A percentile compares a stretch with the other conserved stretches of the same genome.
Evolutionary conservation across 2,329 filamentous ascomycete species (phyloP).

Genomic region (Fusarium fracticaudum): DNA sequence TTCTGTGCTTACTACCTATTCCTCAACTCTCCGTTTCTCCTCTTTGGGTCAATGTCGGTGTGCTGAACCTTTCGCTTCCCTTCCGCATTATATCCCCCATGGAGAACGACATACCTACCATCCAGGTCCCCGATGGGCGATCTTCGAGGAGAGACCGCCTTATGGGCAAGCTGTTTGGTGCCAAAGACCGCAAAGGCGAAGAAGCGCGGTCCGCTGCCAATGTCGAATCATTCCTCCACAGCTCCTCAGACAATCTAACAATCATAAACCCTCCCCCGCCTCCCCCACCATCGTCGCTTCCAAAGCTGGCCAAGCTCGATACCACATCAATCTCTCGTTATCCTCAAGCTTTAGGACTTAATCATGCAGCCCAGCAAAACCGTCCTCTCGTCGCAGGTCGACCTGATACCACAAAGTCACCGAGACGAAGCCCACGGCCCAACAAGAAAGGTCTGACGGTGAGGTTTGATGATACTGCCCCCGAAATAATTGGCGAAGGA

Average conservation of each 20-base stretch:
- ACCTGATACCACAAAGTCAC: conserved; percentile 55
- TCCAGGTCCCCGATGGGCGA: conserved; percentile 52
- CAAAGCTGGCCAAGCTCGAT: conserved; percentile 65
- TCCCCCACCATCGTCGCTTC: conserved; percentile 54
- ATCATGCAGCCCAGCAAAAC: conserved; percentile 55
- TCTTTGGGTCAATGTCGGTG: conserved; percentile 45
- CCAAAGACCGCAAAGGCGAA: conserved; percentile 53
- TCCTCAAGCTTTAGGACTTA: conserved; percentile 61
- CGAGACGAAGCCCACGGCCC: conserved; percentile 56
- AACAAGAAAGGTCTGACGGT: conserved; percentile 77
- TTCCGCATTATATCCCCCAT: conserved; percentile 45
- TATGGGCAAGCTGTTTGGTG: conserved; percentile 70
- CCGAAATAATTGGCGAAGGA: conserved; percentile 88
- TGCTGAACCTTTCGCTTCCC: conserved; percentile 29
- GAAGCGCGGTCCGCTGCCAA: conserved; percentile 54
- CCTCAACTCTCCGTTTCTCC: conserved; percentile 25
- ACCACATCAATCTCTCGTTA: conserved; percentile 65
- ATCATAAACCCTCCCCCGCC: conserved; percentile 61
- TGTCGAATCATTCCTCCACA: conserved; percentile 68
- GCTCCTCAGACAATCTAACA: conserved; percentile 63
- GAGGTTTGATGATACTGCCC: conserved; percentile 75
- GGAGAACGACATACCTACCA: conserved; percentile 56
- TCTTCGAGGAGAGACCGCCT: conserved; percentile 63
- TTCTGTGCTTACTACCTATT: conserved; percentile 26
- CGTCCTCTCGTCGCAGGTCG: conserved; percentile 52